These are phyloP conservation scores for Eucalyptus virginea DNA, from an alignment of 345 rosid species.

Conservation along the genomic window DNA sequence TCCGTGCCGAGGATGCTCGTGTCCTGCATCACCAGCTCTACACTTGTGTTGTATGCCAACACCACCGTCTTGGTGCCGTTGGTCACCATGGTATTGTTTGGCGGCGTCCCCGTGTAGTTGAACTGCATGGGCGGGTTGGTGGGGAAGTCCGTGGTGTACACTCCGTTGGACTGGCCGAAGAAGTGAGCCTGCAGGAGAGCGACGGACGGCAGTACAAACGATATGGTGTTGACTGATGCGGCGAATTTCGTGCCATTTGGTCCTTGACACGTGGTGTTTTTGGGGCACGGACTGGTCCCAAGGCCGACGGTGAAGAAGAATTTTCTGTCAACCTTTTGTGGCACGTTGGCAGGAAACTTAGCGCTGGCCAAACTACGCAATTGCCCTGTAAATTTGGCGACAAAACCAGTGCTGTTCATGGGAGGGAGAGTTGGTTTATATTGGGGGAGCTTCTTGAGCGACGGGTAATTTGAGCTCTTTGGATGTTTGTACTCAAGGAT, in stretches of 20 bases:
- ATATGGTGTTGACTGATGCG: constrained; percentile 27
- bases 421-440: constrained; percentile 28
- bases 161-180: constrained; percentile 18
- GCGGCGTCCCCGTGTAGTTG: constrained; percentile 70
- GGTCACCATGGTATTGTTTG: constrained; percentile 47
- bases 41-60: constrained; percentile 42
- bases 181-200: constrained; percentile 32
- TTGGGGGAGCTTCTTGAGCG: constrained; percentile 3
- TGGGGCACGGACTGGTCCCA: constrained; percentile 21
- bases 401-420: constrained; percentile 13
- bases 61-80: constrained; percentile 43
- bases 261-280: constrained; percentile 30
- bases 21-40: constrained; percentile 65
- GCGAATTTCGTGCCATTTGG: constrained; percentile 28
- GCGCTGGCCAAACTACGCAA: constrained; percentile 25
- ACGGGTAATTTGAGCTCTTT: not conserved
- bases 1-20: constrained; percentile 54
- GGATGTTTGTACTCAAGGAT: constrained; percentile 24
- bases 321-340: constrained; percentile 9
- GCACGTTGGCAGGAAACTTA: constrained; percentile 32
- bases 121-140: constrained; percentile 29
- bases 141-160: constrained; percentile 43
- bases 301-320: constrained; percentile 35
- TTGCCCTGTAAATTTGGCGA: constrained; percentile 8
- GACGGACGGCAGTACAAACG: constrained; percentile 20